Percentiles rank a stretch among this genome's conserved stretches.
Evolutionary conservation across 2,329 filamentous ascomycete species (phyloP).

Genomic region (Penicillium sp.): DNA sequence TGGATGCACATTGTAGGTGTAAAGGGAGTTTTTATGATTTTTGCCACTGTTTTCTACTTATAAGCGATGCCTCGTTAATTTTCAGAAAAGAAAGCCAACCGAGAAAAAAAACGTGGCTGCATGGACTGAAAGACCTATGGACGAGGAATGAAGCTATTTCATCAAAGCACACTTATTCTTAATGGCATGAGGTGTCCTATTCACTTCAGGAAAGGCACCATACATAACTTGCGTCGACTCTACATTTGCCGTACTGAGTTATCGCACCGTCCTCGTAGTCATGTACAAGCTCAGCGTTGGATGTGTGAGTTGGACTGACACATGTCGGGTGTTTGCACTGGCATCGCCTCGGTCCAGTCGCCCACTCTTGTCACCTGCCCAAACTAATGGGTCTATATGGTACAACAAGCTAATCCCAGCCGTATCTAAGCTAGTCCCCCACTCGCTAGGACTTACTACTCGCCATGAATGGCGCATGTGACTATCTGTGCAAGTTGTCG

Average conservation of each 20-base stretch:
- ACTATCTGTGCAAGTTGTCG: too few relatives aligned
- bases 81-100: constrained; percentile 6
- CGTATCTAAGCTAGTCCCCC: neutral
- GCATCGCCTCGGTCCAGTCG: neutral
- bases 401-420: neutral
- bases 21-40: constrained; percentile 24
- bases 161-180: constrained; percentile 11
- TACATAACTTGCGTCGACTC: neutral
- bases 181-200: constrained; percentile 17
- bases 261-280: neutral
- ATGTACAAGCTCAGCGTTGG: neutral
- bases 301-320: neutral
- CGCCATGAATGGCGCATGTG: too few relatives aligned
- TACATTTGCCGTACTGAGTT: neutral
- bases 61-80: constrained; percentile 9
- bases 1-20: constrained; percentile 21
- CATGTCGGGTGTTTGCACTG: neutral
- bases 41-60: constrained; percentile 12
- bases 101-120: constrained; percentile 4
- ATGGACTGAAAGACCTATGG: constrained; percentile 10
- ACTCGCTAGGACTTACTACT: too few relatives aligned
- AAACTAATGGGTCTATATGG: neutral
- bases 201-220: neutral
- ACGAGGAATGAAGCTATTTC: constrained; percentile 13
- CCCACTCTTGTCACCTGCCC: neutral